Base-by-base conservation (phyloP, 2,329 filamentous ascomycete genomes). In the Botryotinia narcissicola region DNA sequence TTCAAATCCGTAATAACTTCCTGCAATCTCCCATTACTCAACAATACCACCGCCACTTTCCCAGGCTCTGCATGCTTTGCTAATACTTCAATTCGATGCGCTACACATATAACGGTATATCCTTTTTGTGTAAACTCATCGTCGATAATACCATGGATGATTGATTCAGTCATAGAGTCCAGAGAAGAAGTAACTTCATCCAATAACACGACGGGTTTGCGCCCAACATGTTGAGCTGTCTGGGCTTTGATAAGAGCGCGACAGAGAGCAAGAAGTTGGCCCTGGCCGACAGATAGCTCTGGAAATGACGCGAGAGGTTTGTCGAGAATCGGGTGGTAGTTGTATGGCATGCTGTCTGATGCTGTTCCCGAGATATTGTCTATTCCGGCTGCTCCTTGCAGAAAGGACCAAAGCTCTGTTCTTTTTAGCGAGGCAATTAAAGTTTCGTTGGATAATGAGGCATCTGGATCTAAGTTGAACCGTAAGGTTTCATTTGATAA, bases 171-270 rank as follows among this genome's bases (percentile, higher is more conserved):
- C 10, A 14, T 20, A 5, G 70, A 20, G 44, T 72, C 61, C 7
- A 72, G 20, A 29, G 70, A 66, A 29, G 46, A 40, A 42, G 61
- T 72, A 7, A 66, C 60, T 66, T 72, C 61, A 32, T 72, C 61
- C 5, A 72, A 44, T 1, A 72, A 9, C 32, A 72, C 37, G 0
- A 72, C 22, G 6, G 70, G 35, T 44, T 72, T 72, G 35, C 61
- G 35, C 25, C 57, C 48, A 18, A 14, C 3, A 59, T 29, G 42
- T 29, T 66, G 61, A 29, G 46, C n/a, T 5, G 37, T 32, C 20
- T 66, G 37, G 42, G 46, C 35, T 66, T 72, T 72, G 6, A 46
- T 48, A 9, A 72, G n/a, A 8, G 46, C 61, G 20, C 70, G 46
- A 29, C 37, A 66, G 2, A 72, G 35, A 12, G 61, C 61, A 18